Base-by-base conservation (phyloP, 2,329 filamentous ascomycete genomes). In the Stagonosporopsis chrysanthemi region DNA sequence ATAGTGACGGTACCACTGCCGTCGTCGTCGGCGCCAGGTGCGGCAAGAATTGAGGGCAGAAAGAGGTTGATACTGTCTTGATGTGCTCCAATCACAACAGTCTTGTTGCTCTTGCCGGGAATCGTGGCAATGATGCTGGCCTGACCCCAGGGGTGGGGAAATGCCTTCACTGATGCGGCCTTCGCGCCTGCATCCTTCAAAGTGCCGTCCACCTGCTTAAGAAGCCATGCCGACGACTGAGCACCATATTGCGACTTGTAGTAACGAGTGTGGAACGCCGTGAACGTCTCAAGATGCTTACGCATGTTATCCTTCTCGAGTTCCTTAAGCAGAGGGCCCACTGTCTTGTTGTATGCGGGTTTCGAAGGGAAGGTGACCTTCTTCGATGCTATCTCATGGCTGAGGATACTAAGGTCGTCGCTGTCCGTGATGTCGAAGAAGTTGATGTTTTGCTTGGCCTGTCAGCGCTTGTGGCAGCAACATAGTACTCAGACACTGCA, bases 401-500 rank as follows among this genome's bases (percentile, higher is more conserved):
- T 73, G 28, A 71, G 75, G 58, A 77, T 74, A 57, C 89, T 90
- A 61, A 90, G 83, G 46, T 90, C 84, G 48, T 82, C 81, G 53
- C 88, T 86, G 39, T 91, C 84, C 59, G 95, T 97, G 71, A 98
- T 93, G 79, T 98, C 94, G 84, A 98, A 96, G 83, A 98, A 98
- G 70, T 88, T 90, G 65, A 88, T 83, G 69, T 92, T 92, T 73
- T 90, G 84, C 91, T 96, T 4, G 28, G 3, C 8, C 3, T 23
- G 45, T 58, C 23, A 53, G 50, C 35, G 24, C 26, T 17, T 3
- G 3, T 33, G 9, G 26, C 28, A 15, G 28, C 2, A 22, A 23
- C 4, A 14, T 3, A 23, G 9, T 14, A 22, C 19, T 15, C 3
- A 7, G 11, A 12, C 12, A 2, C 23, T 14, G 79, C 86, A 56